Base-by-base conservation (phyloP, 352 stramenopile species). In the Phytophthora chlamydospora region DNA sequence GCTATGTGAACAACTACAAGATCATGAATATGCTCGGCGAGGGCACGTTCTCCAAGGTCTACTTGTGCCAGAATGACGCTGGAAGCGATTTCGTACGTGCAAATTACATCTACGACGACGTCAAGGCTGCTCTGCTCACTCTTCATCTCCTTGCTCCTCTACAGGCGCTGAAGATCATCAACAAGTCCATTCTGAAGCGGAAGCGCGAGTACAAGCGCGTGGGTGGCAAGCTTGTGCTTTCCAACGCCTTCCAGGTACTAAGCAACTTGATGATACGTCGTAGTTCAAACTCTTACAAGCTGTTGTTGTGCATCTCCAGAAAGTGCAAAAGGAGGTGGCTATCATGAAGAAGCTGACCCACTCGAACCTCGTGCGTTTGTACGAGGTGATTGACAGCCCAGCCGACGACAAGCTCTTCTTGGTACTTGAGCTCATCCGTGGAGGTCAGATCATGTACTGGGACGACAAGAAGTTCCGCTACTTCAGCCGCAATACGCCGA, bases 261-360 rank as follows among this genome's bases (percentile, higher is more conserved):
- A 13, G 6, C 54, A 8, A 8, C 3, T 42, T 34, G 39, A 29
- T 12, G 13, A 32, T 17, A 14, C 24, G 6, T 2, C 3, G 0
- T 10, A 11, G 8, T 9, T 21, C 1, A 10, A 43, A 13, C 19
- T 27, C 34, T 42, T 27, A 43, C 21, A 29, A 11, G 24, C 5
- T 29, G 24, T 7, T 50, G 8, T 45, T 50, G 1, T 42, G 1
- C 32, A 7, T 24, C 42, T 55, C n/a, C 53, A 90, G 56, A 92
- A 94, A 62, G 81, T 94, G 34, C 79, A 90, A 49, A 85, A 84
- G 35, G 83, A 94, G 27, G 80, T 91, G 29, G 83, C 83, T 19
- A 91, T 94, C 66, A 91, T 94, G 83, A 94, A 94, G 53, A 94
- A 92, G 33, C 74, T 94, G 11, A 48, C 64, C 1, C 85, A 92